phyloP scores from a whole-genome alignment of 2,329 filamentous ascomycete species.

The Aphanoascus verrucosus region DNA sequence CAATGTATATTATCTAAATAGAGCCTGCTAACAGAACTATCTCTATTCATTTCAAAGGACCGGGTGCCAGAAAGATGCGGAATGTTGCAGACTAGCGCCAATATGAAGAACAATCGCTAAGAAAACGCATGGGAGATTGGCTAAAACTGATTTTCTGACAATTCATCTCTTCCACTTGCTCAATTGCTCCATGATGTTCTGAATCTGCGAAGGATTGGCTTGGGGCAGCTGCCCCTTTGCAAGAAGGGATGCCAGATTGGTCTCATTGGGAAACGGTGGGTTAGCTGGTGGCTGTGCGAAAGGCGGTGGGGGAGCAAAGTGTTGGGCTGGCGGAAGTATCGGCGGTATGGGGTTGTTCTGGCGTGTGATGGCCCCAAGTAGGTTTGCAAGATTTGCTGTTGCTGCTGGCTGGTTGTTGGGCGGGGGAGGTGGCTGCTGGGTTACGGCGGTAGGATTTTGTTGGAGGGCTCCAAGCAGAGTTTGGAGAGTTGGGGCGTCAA shows the following conservation, averaged over 20 bases:
- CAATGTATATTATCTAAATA: not conserved
- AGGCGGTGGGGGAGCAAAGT: not conserved
- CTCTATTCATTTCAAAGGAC: conserved; percentile 19
- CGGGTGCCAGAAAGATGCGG: not conserved
- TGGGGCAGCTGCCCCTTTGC: conserved; percentile 14
- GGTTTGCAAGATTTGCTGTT: conserved; percentile 21
- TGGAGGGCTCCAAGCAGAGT: conserved; percentile 55
- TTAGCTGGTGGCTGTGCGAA: conserved; percentile 17
- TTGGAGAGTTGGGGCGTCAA: conserved; percentile 61
- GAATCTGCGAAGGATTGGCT: conserved; percentile 30
- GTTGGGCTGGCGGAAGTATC: not conserved
- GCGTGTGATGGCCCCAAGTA: conserved; percentile 14
- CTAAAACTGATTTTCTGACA: not conserved
- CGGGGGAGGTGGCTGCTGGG: conserved; percentile 21
- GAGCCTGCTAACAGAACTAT: not conserved
- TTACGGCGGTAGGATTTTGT: conserved; percentile 30
- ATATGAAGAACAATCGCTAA: not conserved
- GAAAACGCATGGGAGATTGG: not conserved
- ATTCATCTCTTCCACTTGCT: conserved; percentile 35
- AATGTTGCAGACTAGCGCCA: not conserved
- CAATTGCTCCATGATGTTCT: conserved; percentile 40
- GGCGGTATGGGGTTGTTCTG: conserved; percentile 11
- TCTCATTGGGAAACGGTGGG: conserved; percentile 25
- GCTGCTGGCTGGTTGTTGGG: conserved; percentile 9
- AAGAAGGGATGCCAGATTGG: conserved; percentile 29